Conservation (phyloP, 441 rosid species). For the Isatis lusitanica region DNA sequence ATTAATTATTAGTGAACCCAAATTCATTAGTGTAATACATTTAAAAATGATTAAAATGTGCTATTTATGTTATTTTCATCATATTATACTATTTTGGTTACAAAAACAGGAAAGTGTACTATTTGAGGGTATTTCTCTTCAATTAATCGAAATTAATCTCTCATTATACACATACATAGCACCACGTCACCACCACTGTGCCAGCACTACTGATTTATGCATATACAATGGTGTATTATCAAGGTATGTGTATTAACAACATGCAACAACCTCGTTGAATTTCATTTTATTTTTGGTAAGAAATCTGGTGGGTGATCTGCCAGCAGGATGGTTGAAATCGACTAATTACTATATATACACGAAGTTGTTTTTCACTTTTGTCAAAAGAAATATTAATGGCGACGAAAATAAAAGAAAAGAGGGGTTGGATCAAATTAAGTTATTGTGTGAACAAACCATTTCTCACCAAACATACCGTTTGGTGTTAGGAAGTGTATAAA, state of each 20-base stretch:
- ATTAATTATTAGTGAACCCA: too few relatives aligned
- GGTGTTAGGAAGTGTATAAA: constrained; percentile 15
- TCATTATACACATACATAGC: not conserved
- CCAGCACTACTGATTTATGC: constrained; percentile 2
- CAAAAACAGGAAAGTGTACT: too few relatives aligned
- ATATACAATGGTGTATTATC: not conserved
- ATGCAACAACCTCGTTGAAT: constrained; percentile 21
- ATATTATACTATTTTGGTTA: too few relatives aligned
- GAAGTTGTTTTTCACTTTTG: not conserved
- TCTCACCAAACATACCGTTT: constrained; percentile 9
- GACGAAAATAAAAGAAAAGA: not conserved
- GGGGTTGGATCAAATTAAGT: not conserved
- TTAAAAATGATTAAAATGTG: too few relatives aligned
- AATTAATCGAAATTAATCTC: not conserved
- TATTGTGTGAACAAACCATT: constrained; percentile 17
- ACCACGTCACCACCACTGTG: not conserved
- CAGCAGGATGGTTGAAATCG: constrained; percentile 19
- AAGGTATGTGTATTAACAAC: constrained; percentile 5
- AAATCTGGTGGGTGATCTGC: constrained; percentile 30
- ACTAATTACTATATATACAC: constrained; percentile 1
- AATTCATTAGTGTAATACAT: too few relatives aligned
- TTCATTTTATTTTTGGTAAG: constrained; percentile 15
- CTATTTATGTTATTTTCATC: too few relatives aligned
- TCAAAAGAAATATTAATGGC: constrained; percentile 6
- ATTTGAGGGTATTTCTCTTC: too few relatives aligned